Evolutionary conservation across 768 basidiomycete species (phyloP).

Genomic region (Rhizopogon vinicolor): DNA sequence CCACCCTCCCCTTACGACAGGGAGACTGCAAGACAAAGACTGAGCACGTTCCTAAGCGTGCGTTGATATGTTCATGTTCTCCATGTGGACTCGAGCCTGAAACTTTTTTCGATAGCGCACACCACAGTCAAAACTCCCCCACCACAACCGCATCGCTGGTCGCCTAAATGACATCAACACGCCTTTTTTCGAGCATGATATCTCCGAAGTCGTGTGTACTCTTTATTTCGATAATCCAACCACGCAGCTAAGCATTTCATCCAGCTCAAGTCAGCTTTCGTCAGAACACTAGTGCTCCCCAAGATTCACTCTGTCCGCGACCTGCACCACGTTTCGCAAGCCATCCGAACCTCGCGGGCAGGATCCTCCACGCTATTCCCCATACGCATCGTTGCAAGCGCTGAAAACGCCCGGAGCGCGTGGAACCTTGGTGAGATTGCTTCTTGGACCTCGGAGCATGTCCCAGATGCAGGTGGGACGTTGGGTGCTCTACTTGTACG

Average conservation of each 20-base stretch:
- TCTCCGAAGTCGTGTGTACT: constrained; percentile 49
- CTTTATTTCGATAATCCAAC: not conserved
- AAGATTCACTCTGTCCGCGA: constrained; percentile 75
- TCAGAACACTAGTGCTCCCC: constrained; percentile 75
- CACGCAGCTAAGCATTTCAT: not conserved
- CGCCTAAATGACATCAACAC: constrained; percentile 67
- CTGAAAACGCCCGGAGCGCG: constrained; percentile 78
- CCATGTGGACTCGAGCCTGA: not conserved
- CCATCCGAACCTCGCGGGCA: constrained; percentile 13
- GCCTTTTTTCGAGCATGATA: constrained; percentile 61
- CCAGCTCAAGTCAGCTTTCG: constrained; percentile 41
- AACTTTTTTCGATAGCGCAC: constrained; percentile 12
- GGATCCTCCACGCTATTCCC: constrained; percentile 28
- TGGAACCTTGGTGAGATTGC: constrained; percentile 70
- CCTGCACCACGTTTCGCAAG: constrained; percentile 53
- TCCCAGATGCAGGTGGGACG: constrained; percentile 41
- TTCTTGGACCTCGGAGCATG: constrained; percentile 52
- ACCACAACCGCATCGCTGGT: constrained; percentile 54
- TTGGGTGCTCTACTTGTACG: constrained; percentile 66
- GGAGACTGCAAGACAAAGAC: constrained; percentile 47
- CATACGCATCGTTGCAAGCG: constrained; percentile 68
- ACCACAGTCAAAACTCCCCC: constrained; percentile 32
- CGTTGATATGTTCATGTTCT: constrained; percentile 13
- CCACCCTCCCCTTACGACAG: constrained; percentile 57
- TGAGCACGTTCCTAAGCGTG: constrained; percentile 55